Percentiles rank a stretch among this genome's conserved stretches.
Conservation (phyloP, 2,329 filamentous ascomycete genomes). For the Lasiodiplodia hormozganensis region DNA sequence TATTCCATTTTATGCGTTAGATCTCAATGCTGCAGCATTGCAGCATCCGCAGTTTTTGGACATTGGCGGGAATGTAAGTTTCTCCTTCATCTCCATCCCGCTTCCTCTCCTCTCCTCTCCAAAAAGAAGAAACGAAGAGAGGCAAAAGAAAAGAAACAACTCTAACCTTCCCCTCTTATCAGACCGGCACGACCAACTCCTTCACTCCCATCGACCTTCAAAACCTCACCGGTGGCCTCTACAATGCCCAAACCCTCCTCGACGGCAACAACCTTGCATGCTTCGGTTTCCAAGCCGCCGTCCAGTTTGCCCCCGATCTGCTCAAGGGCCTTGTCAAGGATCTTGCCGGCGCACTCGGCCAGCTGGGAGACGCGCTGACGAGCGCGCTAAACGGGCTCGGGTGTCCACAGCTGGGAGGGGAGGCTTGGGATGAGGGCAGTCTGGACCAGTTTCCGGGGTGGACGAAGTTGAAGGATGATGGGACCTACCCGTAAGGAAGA, state of each 20-base stretch:
- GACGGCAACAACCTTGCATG: constrained; percentile 59
- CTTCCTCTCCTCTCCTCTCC: not conserved
- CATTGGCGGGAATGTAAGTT: constrained; percentile 44
- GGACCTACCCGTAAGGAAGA: not conserved
- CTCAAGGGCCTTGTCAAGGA: constrained; percentile 45
- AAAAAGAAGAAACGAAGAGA: not conserved
- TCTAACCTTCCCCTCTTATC: not conserved
- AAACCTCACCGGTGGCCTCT: constrained; percentile 50
- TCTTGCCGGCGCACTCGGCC: constrained; percentile 40
- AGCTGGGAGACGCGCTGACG: constrained; percentile 45
- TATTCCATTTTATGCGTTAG: constrained; percentile 4
- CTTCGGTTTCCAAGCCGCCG: constrained; percentile 51
- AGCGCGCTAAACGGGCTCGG: constrained; percentile 25
- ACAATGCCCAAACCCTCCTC: constrained; percentile 51
- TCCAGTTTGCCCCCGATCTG: constrained; percentile 52
- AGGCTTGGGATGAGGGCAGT: constrained; percentile 15
- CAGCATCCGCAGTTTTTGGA: constrained; percentile 41
- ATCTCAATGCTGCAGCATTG: constrained; percentile 27
- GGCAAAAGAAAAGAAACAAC: not conserved
- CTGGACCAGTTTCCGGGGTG: constrained; percentile 20
- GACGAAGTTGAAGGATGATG: not conserved
- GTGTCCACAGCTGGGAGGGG: constrained; percentile 30
- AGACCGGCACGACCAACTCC: constrained; percentile 33
- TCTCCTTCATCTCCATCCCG: constrained; percentile 35
- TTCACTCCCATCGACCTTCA: constrained; percentile 45